A percentile compares a stretch with the other conserved stretches of the same genome.
phyloP scores from a whole-genome alignment of 1,139 yeast species.

The Taphrina pruni region DNA sequence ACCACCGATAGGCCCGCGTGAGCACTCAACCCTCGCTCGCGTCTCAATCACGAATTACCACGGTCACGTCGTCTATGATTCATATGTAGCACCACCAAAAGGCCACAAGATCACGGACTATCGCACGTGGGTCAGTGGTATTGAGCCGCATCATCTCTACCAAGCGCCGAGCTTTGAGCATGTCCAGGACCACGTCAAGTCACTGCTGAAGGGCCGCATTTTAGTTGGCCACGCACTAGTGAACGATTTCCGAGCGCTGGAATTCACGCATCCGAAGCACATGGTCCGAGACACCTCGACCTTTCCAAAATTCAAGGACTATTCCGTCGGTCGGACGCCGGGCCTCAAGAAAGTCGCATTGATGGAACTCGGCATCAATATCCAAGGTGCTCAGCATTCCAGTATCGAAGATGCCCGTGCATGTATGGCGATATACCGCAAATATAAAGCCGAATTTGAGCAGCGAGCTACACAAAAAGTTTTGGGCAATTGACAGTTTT shows the following conservation, averaged over 20 bases:
- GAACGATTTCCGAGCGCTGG: slow-evolving; percentile 74
- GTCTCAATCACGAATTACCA: slow-evolving; percentile 84
- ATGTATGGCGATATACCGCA: slow-evolving; percentile 76
- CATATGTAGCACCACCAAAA: slow-evolving; percentile 75
- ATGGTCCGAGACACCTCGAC: slow-evolving; percentile 76
- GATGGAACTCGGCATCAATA: slow-evolving; percentile 64
- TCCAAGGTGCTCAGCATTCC: slow-evolving; percentile 79
- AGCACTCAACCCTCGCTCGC: slow-evolving; percentile 79
- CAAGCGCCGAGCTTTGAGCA: slow-evolving; percentile 56
- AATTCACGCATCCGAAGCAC: slow-evolving; percentile 68
- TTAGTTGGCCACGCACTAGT: slow-evolving; percentile 85
- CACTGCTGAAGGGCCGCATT: slow-evolving; percentile 58
- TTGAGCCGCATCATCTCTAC: slow-evolving; percentile 63
- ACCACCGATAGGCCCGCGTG: slow-evolving; percentile 62
- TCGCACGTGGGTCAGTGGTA: slow-evolving; percentile 95
- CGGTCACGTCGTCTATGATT: slow-evolving; percentile 74
- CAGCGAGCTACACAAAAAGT: slow-evolving; percentile 27
- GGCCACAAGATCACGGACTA: slow-evolving; percentile 71
- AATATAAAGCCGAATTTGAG: slow-evolving; percentile 68
- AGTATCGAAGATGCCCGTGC: slow-evolving; percentile 87
- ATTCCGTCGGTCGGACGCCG: slow-evolving; percentile 72
- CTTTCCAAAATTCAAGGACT: slow-evolving; percentile 63
- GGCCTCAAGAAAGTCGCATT: slow-evolving; percentile 69
- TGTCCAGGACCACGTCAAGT: slow-evolving; percentile 66
- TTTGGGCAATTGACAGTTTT: slow-evolving; percentile 6